Evolutionary conservation across 352 stramenopile species (phyloP), one percentile per base, ranked within the genome.

Genomic region (Hyaloperonospora brassicae): DNA sequence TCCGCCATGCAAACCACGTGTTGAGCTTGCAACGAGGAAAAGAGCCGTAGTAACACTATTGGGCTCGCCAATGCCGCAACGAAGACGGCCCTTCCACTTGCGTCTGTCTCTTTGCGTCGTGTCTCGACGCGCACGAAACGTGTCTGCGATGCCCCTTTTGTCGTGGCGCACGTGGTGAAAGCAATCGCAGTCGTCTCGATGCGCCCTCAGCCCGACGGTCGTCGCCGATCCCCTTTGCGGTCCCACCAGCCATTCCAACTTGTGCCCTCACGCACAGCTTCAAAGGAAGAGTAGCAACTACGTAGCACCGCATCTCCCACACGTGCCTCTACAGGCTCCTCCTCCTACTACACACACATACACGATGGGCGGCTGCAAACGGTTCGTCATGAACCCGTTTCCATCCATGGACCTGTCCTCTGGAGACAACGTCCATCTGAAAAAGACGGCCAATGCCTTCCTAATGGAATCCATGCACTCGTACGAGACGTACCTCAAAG

Each of bases 311-410:
- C 4, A n/a, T 36, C 5, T 22, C n/a, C n/a, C 31, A 12, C 14
- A 24, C 24, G 11, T 12, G 25, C 22, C 51, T 24, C 7, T 13
- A 11, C 13, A n/a, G 6, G 24, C 21, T 31, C 58, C 49, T 21
- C 36, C 17, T 17, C 17, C 17, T 17, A 17, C 17, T 17, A 54
- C 52, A 35, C 44, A 22, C 48, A 47, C 50, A 36, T 8, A 34
- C 27, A 50, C 41, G 5, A 73, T 72, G 65, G 57, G 47, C 11
- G 54, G 54, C 13, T 61, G 56, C 48, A 72, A 62, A 45, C 51
- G 55, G 36, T 68, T 68, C 40, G 47, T 72, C 23, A 68, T 68
- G 64, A 66, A 68, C 52, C 64, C 64, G 44, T 72, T 72, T 41
- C 59, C 64, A 30, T 55, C 64, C 25, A 63, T 73, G 61, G 61